phyloP scores from a whole-genome alignment of 306 rosid species.

The Bauhinia variegata region DNA sequence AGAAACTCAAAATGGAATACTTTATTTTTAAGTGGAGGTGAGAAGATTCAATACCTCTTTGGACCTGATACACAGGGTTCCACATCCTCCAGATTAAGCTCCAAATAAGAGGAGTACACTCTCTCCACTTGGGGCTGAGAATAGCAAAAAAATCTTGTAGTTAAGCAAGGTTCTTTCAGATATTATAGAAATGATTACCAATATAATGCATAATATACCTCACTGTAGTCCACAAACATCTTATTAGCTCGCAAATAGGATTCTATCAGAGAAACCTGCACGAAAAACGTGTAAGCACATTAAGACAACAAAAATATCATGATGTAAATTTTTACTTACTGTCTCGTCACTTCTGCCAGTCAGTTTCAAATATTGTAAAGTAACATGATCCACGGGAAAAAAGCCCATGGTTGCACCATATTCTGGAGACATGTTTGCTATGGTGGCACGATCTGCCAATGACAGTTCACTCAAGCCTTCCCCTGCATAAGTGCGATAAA shows the following conservation, averaged over 20 bases:
- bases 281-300: constrained; percentile 45
- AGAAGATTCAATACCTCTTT: constrained; percentile 66
- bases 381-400: constrained; percentile 96
- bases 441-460: constrained; percentile 94
- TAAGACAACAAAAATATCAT: constrained; percentile 25
- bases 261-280: constrained; percentile 83
- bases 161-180: constrained; percentile 33
- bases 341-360: constrained; percentile 90
- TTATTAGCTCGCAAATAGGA: constrained; percentile 79
- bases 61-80: constrained; percentile 97
- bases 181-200: constrained; percentile 5
- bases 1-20: constrained; percentile 16
- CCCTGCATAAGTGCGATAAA: constrained; percentile 59
- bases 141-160: constrained; percentile 34
- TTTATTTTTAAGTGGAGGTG: constrained; percentile 22
- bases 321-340: constrained; percentile 48
- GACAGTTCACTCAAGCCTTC: constrained; percentile 90
- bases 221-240: constrained; percentile 88
- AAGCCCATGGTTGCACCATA: constrained; percentile 99
- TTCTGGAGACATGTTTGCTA: constrained; percentile 97
- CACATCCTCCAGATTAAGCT: constrained; percentile 77
- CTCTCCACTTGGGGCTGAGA: constrained; percentile 79
- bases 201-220: constrained; percentile 48
- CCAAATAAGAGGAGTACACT: constrained; percentile 81
- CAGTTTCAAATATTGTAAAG: constrained; percentile 85